These are phyloP conservation scores for Coffea eugenioides DNA, from an alignment of 257 asterid genomes.

Conservation along the genomic window DNA sequence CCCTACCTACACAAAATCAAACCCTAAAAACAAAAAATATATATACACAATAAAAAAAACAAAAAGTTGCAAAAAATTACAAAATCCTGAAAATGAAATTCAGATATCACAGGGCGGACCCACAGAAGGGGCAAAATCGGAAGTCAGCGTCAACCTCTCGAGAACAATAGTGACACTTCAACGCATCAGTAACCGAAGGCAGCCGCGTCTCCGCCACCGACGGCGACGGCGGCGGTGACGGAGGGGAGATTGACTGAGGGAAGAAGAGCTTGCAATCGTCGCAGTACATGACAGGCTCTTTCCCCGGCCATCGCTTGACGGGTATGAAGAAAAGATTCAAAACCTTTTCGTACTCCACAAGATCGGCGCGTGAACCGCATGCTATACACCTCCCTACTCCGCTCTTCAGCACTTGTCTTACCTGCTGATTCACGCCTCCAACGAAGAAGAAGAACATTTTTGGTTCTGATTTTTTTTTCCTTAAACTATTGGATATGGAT, in stretches of 20 bases:
- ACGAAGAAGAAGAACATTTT: conserved; percentile 77
- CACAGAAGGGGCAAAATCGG: conserved; percentile 77
- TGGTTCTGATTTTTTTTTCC: too few species aligned
- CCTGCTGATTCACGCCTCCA: conserved; percentile 77
- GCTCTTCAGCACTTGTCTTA: conserved; percentile 57
- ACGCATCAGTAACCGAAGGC: conserved; percentile 18
- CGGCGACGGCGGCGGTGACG: conserved; percentile 17
- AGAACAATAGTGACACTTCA: conserved; percentile 50
- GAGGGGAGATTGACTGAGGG: conserved; percentile 46
- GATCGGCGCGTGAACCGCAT: conserved; percentile 74
- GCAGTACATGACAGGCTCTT: conserved; percentile 63
- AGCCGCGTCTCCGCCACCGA: conserved; percentile 7
- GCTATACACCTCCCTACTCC: conserved; percentile 67
- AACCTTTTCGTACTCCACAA: conserved; percentile 75
- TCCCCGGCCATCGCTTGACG: conserved; percentile 83
- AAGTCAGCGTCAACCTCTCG: conserved; percentile 51
- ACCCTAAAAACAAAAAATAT: too few species aligned
- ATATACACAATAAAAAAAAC: background rate
- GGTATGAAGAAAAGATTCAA: conserved; percentile 80
- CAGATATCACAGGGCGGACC: conserved; percentile 40
- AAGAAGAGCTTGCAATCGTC: conserved; percentile 58
- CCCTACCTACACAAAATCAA: too few species aligned
- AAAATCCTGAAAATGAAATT: background rate
- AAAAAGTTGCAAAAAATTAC: background rate
- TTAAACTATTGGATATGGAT: too few species aligned